Evolutionary conservation across 257 asterid genomes (phyloP).

Genomic region (Primulina eburnea): DNA sequence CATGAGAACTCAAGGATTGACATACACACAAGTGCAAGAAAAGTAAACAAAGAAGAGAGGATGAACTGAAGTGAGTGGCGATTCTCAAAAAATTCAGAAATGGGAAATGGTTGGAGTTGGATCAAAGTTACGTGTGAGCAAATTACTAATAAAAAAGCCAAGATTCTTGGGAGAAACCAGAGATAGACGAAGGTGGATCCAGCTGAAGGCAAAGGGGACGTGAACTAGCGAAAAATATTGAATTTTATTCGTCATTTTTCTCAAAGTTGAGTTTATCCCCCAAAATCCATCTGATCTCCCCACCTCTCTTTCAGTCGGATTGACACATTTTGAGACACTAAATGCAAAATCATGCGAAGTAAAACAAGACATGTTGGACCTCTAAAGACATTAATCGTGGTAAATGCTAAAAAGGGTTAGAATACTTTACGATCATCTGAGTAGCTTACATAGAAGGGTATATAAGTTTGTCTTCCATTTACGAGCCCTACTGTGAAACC

Average conservation of each 20-base stretch:
- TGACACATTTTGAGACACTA: no score
- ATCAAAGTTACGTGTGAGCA: no score
- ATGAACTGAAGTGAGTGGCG: background rate
- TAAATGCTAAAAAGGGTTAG: background rate
- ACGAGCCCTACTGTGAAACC: conserved; percentile 79
- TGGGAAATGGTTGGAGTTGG: no score
- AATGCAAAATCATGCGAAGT: no score
- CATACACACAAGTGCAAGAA: background rate
- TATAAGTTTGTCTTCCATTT: conserved; percentile 65
- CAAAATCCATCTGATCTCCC: background rate
- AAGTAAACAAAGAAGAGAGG: no score
- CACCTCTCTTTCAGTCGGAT: background rate
- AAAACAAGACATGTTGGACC: background rate
- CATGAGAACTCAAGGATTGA: background rate
- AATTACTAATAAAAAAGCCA: no score
- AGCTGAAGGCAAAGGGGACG: no score
- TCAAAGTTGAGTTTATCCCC: background rate
- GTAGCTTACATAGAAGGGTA: conserved; percentile 73
- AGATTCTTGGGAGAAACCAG: no score
- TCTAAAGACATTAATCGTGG: background rate
- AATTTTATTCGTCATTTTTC: background rate
- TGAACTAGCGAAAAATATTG: no score
- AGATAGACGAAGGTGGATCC: no score
- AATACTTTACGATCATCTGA: background rate
- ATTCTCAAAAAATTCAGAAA: no score